Conservation (phyloP, 805 yeast species). For the Yamadazyma olivae region DNA sequence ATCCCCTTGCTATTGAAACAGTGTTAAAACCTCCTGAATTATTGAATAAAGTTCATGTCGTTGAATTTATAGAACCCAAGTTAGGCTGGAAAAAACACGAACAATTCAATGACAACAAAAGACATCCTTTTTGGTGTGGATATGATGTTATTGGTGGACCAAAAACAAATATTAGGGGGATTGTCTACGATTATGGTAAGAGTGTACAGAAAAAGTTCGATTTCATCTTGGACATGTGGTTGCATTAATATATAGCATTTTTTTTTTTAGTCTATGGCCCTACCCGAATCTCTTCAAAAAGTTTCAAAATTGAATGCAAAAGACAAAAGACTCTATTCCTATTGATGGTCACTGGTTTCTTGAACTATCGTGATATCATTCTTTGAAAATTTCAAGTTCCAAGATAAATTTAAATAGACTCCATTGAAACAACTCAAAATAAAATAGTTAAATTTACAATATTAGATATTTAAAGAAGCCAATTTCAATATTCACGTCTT, state of each 20-base stretch:
- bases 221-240: conserved; percentile 25
- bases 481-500: too few relatives aligned
- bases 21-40: conserved; percentile 25
- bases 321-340: too few relatives aligned
- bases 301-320: too few relatives aligned
- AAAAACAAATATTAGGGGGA: conserved; percentile 16
- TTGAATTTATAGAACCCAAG: conserved; percentile 23
- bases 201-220: conserved; percentile 12
- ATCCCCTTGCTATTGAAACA: conserved; percentile 17
- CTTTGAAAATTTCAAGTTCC: too few relatives aligned
- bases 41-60: conserved; percentile 11
- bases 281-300: too few relatives aligned
- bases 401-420: too few relatives aligned
- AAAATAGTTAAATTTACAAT: too few relatives aligned
- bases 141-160: conserved; percentile 30
- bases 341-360: too few relatives aligned
- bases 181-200: conserved; percentile 14
- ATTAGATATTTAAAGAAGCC: too few relatives aligned
- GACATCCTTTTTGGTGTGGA: conserved; percentile 30
- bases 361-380: too few relatives aligned
- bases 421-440: too few relatives aligned
- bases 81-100: conserved; percentile 22
- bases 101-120: conserved; percentile 13
- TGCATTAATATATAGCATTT: conserved; percentile 1
- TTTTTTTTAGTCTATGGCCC: too few relatives aligned